Percentiles rank a stretch among this genome's conserved stretches.
These are phyloP conservation scores for Pleodorina starrii DNA, from an alignment of 139 green algal species.

Conservation along the genomic window DNA sequence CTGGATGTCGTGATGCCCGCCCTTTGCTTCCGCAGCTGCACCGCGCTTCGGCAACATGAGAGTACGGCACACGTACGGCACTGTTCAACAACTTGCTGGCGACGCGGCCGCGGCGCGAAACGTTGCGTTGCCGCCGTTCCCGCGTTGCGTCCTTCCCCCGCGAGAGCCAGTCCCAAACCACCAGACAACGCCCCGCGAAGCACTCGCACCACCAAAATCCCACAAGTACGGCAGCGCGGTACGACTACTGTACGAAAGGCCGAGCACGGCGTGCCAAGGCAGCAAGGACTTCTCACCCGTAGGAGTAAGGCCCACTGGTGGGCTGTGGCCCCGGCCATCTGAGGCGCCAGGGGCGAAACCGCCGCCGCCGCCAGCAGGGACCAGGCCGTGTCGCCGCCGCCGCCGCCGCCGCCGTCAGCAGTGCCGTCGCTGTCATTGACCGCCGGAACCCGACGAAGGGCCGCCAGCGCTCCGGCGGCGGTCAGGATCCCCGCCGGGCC, in stretches of 20 bases:
- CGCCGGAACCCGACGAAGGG: neutral
- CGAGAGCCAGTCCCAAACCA: neutral
- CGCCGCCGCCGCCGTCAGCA: neutral
- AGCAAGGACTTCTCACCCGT: neutral
- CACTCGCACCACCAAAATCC: neutral
- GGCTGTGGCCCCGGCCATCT: constrained; percentile 6
- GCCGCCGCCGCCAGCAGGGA: neutral
- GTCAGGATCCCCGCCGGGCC: neutral
- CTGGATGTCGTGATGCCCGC: neutral
- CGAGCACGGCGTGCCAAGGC: too few relatives aligned
- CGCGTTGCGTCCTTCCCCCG: neutral
- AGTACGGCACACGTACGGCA: too few relatives aligned
- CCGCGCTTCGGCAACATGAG: too few relatives aligned
- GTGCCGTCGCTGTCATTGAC: neutral
- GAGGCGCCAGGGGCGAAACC: neutral
- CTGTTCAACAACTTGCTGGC: too few relatives aligned
- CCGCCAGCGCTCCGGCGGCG: neutral
- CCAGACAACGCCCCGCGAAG: neutral
- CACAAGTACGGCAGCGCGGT: neutral
- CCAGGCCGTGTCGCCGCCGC: neutral
- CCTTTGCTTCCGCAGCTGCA: too few relatives aligned
- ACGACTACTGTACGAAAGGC: too few relatives aligned
- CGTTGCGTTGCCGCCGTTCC: neutral
- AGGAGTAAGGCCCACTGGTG: neutral
- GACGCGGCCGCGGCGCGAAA: too few relatives aligned